Conservation (phyloP, 805 yeast genomes). For the Diddensiella santjacobensis region DNA sequence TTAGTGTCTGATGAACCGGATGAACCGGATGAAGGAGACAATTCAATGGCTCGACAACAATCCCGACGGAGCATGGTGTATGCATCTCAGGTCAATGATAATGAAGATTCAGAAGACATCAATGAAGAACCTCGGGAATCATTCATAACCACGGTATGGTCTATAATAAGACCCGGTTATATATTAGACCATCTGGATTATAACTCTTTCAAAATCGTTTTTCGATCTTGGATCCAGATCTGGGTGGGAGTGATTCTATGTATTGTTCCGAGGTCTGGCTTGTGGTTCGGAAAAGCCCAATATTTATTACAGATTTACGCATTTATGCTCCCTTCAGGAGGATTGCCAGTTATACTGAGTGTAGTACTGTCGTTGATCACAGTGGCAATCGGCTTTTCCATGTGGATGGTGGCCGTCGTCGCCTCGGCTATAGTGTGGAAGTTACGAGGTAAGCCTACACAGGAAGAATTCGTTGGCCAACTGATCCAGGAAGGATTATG, state of each 20-base stretch:
- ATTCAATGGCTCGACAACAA: background rate
- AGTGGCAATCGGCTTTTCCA: conserved; percentile 14
- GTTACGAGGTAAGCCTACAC: conserved; percentile 24
- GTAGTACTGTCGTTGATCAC: conserved; percentile 18
- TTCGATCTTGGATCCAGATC: conserved; percentile 28
- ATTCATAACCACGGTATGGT: background rate
- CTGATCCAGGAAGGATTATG: conserved; percentile 25
- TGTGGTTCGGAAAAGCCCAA: conserved; percentile 29
- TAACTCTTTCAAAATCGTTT: conserved; percentile 20
- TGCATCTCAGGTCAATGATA: background rate
- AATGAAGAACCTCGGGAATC: background rate
- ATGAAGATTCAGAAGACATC: background rate
- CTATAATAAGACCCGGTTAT: conserved; percentile 10
- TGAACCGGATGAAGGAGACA: background rate
- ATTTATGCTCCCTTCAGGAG: conserved; percentile 28
- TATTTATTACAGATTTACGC: conserved; percentile 25
- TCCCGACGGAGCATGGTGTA: background rate
- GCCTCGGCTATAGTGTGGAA: conserved; percentile 25
- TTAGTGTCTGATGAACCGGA: background rate
- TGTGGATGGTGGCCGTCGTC: conserved; percentile 20
- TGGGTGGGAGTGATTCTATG: conserved; percentile 26
- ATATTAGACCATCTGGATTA: conserved; percentile 26
- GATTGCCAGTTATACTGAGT: conserved; percentile 24
- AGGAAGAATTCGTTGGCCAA: conserved; percentile 10
- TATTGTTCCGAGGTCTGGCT: conserved; percentile 17